Base-by-base conservation (phyloP, 345 rosid species). In the Linum usitatissimum region DNA sequence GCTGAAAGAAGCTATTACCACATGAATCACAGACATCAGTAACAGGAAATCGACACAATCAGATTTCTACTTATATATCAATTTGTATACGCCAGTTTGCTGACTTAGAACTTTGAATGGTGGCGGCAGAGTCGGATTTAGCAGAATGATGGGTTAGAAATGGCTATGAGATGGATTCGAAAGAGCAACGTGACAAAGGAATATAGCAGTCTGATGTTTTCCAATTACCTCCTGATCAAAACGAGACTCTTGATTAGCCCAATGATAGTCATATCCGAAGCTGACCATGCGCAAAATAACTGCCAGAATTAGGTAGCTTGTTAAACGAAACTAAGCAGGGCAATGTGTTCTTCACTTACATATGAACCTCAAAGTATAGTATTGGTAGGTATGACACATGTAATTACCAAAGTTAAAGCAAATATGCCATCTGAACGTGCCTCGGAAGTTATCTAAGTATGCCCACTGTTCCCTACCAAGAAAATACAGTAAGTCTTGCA, bases 391-490 rank as follows among this genome's bases (percentile, higher is more conserved):
- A 18, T 34, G 38, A 34, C 38, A 34, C 28, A 70, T 70, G 68
- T 10, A 66, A 56, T 65, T 89, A 92, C 97, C 97, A 40, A 92
- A 87, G 65, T 92, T 87, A 73, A 89, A 92, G 86, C 98, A 89
- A 67, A 89, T 92, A 66, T 92, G 97, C 98, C 97, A 92, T 64
- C 97, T 82, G 73, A 92, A 92, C 54, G 83, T 82, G 62, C 98
- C 98, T 28, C 95, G 81, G 68, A 76, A 84, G 68, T 78, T 83
- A 71, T 92, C 97, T 75, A 92, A 74, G 72, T 74, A 85, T 63
- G 77, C 71, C 85, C 84, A 92, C n/a, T 56, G 81, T 70, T 62
- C 77, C 79, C 97, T 92, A 73, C 45, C 61, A 59, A 34, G 18
- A 40, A 71, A 60, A 21, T 56, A 63, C 53, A 64, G 55, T 21